Conservation (phyloP, 2,329 filamentous ascomycete genomes). For the Beauveria asiatica region DNA sequence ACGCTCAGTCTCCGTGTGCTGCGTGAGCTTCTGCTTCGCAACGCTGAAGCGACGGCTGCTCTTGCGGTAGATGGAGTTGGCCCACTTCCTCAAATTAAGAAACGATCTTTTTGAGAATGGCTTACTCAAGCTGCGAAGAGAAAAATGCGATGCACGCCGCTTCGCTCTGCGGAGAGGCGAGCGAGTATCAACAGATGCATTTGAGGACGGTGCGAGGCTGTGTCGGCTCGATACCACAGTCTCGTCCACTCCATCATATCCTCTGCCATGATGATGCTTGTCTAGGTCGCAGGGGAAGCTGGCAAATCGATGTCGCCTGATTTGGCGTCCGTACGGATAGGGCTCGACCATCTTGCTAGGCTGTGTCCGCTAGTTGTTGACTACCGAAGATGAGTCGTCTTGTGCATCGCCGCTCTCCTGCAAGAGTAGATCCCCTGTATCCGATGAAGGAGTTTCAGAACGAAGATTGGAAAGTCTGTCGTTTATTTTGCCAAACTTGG, state of each 20-base stretch:
- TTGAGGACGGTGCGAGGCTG: constrained; percentile 1
- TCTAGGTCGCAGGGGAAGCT: not conserved
- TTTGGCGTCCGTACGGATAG: not conserved
- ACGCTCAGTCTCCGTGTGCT: constrained; percentile 18
- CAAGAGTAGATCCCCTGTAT: not conserved
- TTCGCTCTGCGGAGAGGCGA: constrained; percentile 18
- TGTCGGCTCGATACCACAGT: constrained; percentile 1
- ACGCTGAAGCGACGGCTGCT: constrained; percentile 20
- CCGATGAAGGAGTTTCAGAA: constrained; percentile 17
- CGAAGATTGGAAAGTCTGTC: constrained; percentile 22
- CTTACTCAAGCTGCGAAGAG: constrained; percentile 20
- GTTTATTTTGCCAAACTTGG: constrained; percentile 21
- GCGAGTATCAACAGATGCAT: not conserved
- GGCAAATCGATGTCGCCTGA: not conserved
- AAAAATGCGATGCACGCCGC: constrained; percentile 25
- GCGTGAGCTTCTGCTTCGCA: constrained; percentile 20
- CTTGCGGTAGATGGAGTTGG: constrained; percentile 19
- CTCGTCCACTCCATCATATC: constrained; percentile 7
- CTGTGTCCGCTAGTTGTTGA: constrained; percentile 21
- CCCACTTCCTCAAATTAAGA: constrained; percentile 23
- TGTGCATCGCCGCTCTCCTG: constrained; percentile 13
- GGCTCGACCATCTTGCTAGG: constrained; percentile 10
- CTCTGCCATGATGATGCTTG: not conserved
- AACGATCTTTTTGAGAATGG: constrained; percentile 20
- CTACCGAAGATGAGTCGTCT: constrained; percentile 18